Conservation (phyloP, 2,329 filamentous ascomycete species). For the Alternaria hordeiaustralica region DNA sequence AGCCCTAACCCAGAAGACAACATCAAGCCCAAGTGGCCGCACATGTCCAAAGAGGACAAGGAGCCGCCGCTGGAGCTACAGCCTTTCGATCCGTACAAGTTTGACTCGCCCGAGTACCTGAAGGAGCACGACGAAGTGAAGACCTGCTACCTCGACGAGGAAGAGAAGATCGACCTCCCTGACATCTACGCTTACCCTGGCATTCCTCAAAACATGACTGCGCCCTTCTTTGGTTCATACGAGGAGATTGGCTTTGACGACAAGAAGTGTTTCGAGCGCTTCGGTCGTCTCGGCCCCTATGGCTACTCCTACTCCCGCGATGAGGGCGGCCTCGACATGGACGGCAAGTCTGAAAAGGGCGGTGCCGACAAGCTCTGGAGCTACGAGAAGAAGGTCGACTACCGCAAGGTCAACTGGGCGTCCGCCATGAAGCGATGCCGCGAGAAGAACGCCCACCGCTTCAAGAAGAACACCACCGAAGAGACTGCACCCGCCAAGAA, state of each 20-base stretch:
- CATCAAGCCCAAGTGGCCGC: constrained; percentile 46
- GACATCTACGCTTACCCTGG: constrained; percentile 70
- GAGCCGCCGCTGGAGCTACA: constrained; percentile 50
- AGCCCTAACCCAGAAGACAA: constrained; percentile 48
- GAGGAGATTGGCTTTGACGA: constrained; percentile 55
- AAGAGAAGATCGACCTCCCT: constrained; percentile 63
- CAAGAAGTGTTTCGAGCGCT: constrained; percentile 59
- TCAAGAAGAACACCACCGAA: constrained; percentile 46
- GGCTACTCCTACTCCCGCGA: constrained; percentile 57
- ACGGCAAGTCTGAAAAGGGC: constrained; percentile 52
- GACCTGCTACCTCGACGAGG: constrained; percentile 68
- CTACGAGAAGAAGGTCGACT: constrained; percentile 61
- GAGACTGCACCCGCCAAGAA: constrained; percentile 46
- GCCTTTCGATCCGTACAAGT: constrained; percentile 56
- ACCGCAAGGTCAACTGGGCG: constrained; percentile 57
- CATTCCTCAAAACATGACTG: constrained; percentile 57
- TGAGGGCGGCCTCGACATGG: constrained; percentile 58
- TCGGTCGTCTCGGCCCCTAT: constrained; percentile 58
- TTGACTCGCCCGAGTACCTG: constrained; percentile 52
- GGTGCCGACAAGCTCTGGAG: constrained; percentile 52
- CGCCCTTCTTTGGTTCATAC: constrained; percentile 58
- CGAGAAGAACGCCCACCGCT: constrained; percentile 58
- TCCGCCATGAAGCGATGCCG: constrained; percentile 55
- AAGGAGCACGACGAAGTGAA: constrained; percentile 61
- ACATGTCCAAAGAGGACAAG: constrained; percentile 44